These are phyloP conservation scores for Emmonsiellopsis sp. DNA, from an alignment of 2,329 filamentous ascomycete genomes.

Conservation along the genomic window DNA sequence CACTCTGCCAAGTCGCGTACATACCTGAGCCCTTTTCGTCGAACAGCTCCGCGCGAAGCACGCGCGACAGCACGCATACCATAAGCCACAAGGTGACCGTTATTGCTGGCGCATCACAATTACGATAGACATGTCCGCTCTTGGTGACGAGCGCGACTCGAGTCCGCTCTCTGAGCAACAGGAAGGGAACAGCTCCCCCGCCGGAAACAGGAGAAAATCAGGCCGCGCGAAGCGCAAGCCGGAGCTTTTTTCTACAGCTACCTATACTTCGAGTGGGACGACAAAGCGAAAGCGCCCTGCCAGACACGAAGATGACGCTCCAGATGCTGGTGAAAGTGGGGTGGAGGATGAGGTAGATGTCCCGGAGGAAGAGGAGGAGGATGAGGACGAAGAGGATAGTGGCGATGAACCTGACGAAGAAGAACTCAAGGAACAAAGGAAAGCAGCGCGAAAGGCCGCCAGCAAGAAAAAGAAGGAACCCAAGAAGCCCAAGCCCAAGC, in stretches of 20 bases:
- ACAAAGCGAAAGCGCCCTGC: constrained; percentile 44
- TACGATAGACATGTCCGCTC: not conserved
- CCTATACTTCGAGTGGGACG: constrained; percentile 15
- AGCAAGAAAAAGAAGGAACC: constrained; percentile 39
- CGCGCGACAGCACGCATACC: not conserved
- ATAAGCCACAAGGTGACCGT: not conserved
- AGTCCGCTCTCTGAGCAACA: constrained; percentile 11
- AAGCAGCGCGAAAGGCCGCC: constrained; percentile 32
- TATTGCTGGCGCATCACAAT: not conserved
- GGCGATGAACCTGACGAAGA: constrained; percentile 27
- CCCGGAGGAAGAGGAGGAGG: constrained; percentile 24
- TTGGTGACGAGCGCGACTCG: constrained; percentile 10
- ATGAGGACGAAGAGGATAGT: constrained; percentile 15
- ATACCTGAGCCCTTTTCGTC: not conserved
- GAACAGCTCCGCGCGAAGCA: not conserved
- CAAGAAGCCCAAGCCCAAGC: constrained; percentile 37
- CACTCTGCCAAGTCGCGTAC: not conserved
- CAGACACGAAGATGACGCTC: constrained; percentile 23
- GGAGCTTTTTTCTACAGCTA: constrained; percentile 28
- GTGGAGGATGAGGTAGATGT: constrained; percentile 30
- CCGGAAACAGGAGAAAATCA: constrained; percentile 34
- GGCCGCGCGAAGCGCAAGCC: constrained; percentile 35
- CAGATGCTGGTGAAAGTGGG: constrained; percentile 21
- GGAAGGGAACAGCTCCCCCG: constrained; percentile 15
- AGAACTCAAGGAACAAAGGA: constrained; percentile 42